These are phyloP conservation scores for Chlorencoelia australis DNA, from an alignment of 2,329 filamentous ascomycete species.

Conservation along the genomic window DNA sequence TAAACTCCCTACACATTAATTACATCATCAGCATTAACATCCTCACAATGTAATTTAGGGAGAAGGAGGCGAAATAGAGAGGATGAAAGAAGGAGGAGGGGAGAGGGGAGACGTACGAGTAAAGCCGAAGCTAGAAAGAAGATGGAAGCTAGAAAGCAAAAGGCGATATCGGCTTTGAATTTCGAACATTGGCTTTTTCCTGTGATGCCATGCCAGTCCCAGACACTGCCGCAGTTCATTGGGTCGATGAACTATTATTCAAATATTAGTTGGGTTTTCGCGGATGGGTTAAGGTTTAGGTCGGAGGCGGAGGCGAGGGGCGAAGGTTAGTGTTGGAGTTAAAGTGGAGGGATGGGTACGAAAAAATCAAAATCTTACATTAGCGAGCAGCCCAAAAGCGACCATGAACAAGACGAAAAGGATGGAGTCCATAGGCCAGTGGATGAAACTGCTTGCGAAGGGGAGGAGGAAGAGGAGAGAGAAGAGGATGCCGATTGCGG, in stretches of 20 bases:
- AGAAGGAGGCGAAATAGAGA: conserved; percentile 36
- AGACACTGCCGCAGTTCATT: conserved; percentile 69
- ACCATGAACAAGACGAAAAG: conserved; percentile 54
- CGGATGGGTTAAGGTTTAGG: not conserved
- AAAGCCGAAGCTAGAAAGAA: conserved; percentile 18
- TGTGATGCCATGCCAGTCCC: conserved; percentile 74
- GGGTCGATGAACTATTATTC: conserved; percentile 51
- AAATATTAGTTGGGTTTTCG: not conserved
- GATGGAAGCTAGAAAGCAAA: conserved; percentile 17
- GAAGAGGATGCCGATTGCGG: conserved; percentile 58
- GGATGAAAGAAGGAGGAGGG: conserved; percentile 19
- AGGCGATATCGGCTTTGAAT: conserved; percentile 48
- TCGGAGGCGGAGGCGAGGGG: not conserved
- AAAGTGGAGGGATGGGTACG: not conserved
- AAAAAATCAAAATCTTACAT: not conserved
- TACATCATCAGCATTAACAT: not conserved
- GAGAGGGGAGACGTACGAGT: conserved; percentile 8
- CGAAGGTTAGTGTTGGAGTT: no score
- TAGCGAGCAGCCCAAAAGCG: conserved; percentile 34
- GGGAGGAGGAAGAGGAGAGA: conserved; percentile 64
- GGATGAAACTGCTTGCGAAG: conserved; percentile 54
- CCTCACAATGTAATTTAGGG: no score
- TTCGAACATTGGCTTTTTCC: conserved; percentile 61
- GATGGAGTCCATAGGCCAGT: conserved; percentile 62
- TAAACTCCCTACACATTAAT: conserved; percentile 7